Evolutionary conservation across 805 yeast genomes (phyloP), one percentile per base, ranked within the genome.

Genomic region (Kodamaea kaohsiungensis): DNA sequence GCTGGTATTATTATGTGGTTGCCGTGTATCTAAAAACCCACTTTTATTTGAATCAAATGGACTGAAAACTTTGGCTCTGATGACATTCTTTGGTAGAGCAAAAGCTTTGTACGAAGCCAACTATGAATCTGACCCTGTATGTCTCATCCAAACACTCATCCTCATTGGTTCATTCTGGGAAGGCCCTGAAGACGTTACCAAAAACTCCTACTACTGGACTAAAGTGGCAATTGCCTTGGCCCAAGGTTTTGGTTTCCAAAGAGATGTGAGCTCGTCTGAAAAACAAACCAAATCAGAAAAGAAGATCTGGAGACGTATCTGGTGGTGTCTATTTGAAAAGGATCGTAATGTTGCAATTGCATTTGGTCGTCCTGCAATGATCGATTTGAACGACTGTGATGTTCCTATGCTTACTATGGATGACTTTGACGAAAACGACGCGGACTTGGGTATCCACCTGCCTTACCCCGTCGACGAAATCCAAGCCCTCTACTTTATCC

Each of bases 271-370:
- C 17, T 67, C 64, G 25, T 68, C 80, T 48, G 67, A 79, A 27
- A 66, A 65, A 15, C 65, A 76, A 17, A 77, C 81, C 48, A 61
- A 69, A 22, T 53, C 67, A 48, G 72, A 75, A 45, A 72, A 71
- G 60, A 81, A 81, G 56, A 65, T 84, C 40, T 84, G 87, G 79
- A 79, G 86, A 59, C 73, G 91, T 43, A 75, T 87, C 12, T 89
- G 91, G 90, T 89, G 96, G 96, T 76, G 84, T 57, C 69, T 89
- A 17, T 86, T 85, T 65, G 81, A 83, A 55, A 84, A 89, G 60
- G 96, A 89, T 67, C 72, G 90, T 19, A 75, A 81, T 42, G 83
- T 85, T 8, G 84, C 91, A 1, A 79, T 87, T 49, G 89, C 91
- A 0, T 84, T 85, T 68, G 92, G 95, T 13, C 76, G 91, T 53